These are phyloP conservation scores for Kwoniella sp. DNA, from an alignment of 768 basidiomycete species.

Conservation along the genomic window DNA sequence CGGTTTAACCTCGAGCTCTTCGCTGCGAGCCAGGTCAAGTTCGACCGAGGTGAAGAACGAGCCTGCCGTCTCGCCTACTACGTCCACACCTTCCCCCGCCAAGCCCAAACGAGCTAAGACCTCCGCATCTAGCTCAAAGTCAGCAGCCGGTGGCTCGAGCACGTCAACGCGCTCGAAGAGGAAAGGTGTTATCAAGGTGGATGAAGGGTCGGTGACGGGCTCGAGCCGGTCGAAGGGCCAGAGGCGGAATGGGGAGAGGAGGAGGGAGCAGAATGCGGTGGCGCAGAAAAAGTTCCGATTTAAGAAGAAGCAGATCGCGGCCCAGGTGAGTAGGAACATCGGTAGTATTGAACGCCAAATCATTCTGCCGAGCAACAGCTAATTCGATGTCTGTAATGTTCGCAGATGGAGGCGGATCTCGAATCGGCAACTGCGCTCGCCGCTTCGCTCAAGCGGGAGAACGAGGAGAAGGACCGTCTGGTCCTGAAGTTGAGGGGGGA, in stretches of 20 bases:
- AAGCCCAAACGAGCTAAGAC: conserved; percentile 2
- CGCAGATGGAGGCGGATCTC: conserved; percentile 24
- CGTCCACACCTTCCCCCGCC: background rate
- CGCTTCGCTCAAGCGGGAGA: conserved; percentile 7
- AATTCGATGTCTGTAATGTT: background rate
- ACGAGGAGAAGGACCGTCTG: conserved; percentile 15
- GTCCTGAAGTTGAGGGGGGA: conserved; percentile 9
- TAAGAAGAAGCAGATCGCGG: conserved; percentile 27
- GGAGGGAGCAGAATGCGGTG: conserved; percentile 30
- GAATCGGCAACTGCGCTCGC: conserved; percentile 4
- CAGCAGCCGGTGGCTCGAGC: background rate
- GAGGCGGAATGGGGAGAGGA: conserved; percentile 15
- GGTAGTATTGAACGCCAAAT: no score
- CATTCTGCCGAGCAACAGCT: no score
- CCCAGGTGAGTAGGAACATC: conserved; percentile 30
- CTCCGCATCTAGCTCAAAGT: background rate
- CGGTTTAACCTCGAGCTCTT: background rate
- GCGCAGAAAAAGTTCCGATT: conserved; percentile 31
- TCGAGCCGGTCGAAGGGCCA: background rate
- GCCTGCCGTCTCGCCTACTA: background rate
- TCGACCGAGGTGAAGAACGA: conserved; percentile 8
- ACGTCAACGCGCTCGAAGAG: background rate
- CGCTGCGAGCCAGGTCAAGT: background rate
- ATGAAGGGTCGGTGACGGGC: background rate
- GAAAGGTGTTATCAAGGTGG: background rate